These are phyloP conservation scores for Mycena sp. DNA, from an alignment of 1,284 basidiomycete species.

Conservation along the genomic window DNA sequence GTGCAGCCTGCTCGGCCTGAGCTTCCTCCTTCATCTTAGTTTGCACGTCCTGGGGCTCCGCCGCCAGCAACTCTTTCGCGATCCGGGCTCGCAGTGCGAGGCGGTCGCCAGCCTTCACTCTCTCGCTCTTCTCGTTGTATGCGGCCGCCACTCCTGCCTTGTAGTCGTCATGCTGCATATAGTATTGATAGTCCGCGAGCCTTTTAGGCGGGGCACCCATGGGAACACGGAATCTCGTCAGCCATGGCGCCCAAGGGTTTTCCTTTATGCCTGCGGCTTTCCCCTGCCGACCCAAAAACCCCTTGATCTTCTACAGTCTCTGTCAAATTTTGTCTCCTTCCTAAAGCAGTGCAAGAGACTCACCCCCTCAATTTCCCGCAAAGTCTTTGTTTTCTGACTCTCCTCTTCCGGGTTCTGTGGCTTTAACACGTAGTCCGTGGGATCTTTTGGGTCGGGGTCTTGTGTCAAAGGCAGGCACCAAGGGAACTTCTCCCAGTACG, in stretches of 20 bases:
- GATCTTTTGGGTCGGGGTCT: too few species aligned
- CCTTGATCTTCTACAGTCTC: constrained; percentile 9
- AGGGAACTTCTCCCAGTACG: too few species aligned
- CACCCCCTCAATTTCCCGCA: too few species aligned
- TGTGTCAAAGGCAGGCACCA: too few species aligned
- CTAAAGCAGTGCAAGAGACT: neutral
- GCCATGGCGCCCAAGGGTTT: constrained; percentile 3
- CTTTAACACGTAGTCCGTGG: too few species aligned
- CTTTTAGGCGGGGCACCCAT: neutral
- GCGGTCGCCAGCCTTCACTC: neutral
- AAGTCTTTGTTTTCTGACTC: too few species aligned
- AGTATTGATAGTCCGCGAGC: constrained; percentile 10
- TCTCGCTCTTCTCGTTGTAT: neutral
- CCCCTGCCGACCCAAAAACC: neutral
- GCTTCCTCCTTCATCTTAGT: neutral
- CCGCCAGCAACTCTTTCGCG: neutral
- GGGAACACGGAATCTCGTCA: neutral
- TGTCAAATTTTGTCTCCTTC: neutral
- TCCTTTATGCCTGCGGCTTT: neutral
- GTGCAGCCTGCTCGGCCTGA: neutral
- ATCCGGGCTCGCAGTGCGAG: neutral
- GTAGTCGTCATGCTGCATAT: constrained; percentile 17
- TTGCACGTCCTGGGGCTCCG: neutral
- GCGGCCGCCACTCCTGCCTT: neutral
- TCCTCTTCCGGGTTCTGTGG: too few species aligned